Conservation (phyloP, 73 alveolate genomes). For the Stentor roeselii region DNA sequence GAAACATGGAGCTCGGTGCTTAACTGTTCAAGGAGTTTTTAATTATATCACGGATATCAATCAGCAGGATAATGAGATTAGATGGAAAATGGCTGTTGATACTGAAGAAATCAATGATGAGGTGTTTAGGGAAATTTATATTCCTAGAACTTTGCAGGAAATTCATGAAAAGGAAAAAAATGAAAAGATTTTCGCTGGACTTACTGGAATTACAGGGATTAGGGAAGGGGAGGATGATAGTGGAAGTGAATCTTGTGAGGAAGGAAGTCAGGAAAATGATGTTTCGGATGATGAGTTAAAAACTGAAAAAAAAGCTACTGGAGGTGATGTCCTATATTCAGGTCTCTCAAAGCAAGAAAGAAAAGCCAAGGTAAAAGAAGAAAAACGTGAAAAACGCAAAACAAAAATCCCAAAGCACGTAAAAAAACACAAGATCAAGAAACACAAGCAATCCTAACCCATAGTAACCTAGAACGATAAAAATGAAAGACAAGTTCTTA, state of each 20-base stretch:
- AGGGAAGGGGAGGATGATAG: constrained; percentile 63
- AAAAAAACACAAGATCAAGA: constrained; percentile 69
- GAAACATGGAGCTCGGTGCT: constrained; percentile 33
- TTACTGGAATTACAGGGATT: constrained; percentile 42
- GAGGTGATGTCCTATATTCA: constrained; percentile 61
- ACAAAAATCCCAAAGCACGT: constrained; percentile 90
- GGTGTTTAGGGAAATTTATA: constrained; percentile 55
- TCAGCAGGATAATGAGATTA: constrained; percentile 23
- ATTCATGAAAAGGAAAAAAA: constrained; percentile 32
- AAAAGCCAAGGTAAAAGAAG: constrained; percentile 92
- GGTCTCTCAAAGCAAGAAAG: constrained; percentile 89
- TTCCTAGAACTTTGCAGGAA: constrained; percentile 74
- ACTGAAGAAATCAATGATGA: constrained; percentile 27
- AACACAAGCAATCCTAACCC: constrained; percentile 9
- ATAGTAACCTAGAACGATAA: not conserved
- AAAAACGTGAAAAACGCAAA: constrained; percentile 91
- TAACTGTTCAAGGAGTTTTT: constrained; percentile 53
- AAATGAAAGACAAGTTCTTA: constrained; percentile 15
- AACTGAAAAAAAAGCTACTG: constrained; percentile 56
- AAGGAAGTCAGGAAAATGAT: constrained; percentile 44
- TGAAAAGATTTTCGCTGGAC: not conserved
- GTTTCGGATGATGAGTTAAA: constrained; percentile 61
- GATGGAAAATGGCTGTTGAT: constrained; percentile 27
- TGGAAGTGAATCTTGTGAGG: constrained; percentile 53
- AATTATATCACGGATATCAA: constrained; percentile 18